phyloP scores from a whole-genome alignment of 352 stramenopile species.

The Globisporangium echinulatum region DNA sequence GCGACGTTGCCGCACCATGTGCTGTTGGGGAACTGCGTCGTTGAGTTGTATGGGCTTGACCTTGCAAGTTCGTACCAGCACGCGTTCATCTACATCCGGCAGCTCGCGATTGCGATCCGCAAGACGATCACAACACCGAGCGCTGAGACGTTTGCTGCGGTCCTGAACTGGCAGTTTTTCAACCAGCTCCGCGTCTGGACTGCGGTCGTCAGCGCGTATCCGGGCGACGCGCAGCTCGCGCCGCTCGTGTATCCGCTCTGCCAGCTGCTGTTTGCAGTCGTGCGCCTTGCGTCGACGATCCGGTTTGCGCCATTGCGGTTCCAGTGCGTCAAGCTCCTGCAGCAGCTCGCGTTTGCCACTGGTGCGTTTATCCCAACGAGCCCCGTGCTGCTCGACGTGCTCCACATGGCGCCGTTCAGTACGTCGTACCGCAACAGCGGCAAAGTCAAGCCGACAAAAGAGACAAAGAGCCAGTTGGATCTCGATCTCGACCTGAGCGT shows the following conservation, averaged over 20 bases:
- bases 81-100: constrained; percentile 98
- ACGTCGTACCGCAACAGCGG: constrained; percentile 65
- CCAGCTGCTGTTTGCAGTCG: constrained; percentile 81
- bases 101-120: constrained; percentile 96
- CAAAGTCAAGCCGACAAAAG: constrained; percentile 32
- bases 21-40: constrained; percentile 96
- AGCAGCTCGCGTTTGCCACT: constrained; percentile 93
- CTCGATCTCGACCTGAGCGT: constrained; percentile 81
- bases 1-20: constrained; percentile 75
- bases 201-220: constrained; percentile 91
- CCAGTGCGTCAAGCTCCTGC: constrained; percentile 94
- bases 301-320: constrained; percentile 91
- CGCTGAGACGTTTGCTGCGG: constrained; percentile 77
- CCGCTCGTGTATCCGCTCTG: constrained; percentile 94
- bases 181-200: constrained; percentile 97
- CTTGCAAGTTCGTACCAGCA: constrained; percentile 97
- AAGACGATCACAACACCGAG: constrained; percentile 94
- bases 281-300: constrained; percentile 72
- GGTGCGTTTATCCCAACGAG: constrained; percentile 95
- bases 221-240: constrained; percentile 77
- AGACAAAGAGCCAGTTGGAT: constrained; percentile 34
- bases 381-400: constrained; percentile 90
- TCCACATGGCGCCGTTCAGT: constrained; percentile 88
- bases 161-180: constrained; percentile 98
- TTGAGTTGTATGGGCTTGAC: constrained; percentile 97